Base-by-base conservation (phyloP, 192 early-diverging fungal genomes). In the Gryganskiella cystojenkinii region DNA sequence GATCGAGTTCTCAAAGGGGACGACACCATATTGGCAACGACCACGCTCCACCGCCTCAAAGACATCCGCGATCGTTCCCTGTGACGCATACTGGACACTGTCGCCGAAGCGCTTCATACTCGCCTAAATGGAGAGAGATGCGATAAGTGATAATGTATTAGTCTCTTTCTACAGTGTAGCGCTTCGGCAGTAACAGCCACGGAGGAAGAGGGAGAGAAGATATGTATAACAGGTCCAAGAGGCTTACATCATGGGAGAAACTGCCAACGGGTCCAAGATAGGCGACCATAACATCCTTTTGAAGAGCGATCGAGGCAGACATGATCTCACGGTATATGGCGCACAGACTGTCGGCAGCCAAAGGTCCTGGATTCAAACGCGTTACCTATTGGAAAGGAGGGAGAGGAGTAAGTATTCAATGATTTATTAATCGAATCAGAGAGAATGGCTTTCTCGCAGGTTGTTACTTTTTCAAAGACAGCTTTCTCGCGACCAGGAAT, bases 1-100 rank as follows among this genome's bases (percentile, higher is more conserved):
- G 20, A 91, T 93, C 10, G 96, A 97, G 81, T 99, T 99, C 76
- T 99, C 97, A 75, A 96, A 95, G 2, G 97, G 97, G 5, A 99
- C 92, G 56, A 99, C 80, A 7, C 95, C 95, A 67, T 95, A 98
- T n/a, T 91, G 93, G 3, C 89, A 84, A 28, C 84, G 85, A 27
- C 91, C 91, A 10, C 86, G 85, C 68, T 90, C 91, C 1, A 94
- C 92, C 1, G 91, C 90, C 24, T 82, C 84, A 75, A 97, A 92
- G 2, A 99, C 92, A 59, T 93, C 94, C 66, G 87, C 82, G 35
- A 95, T 93, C 37, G 85, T 83, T 31, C 80, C 73, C 54, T 91
- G 86, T 4, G 92, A 85, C 10, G 90, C 82, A 70, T 92, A 92
- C 8, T 82, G 85, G 0, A 95, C 86, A 61, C 90, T 89, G 69